Evolutionary conservation across 768 basidiomycete species (phyloP), one percentile per base, ranked within the genome.

Genomic region (Collybiopsis confluens): DNA sequence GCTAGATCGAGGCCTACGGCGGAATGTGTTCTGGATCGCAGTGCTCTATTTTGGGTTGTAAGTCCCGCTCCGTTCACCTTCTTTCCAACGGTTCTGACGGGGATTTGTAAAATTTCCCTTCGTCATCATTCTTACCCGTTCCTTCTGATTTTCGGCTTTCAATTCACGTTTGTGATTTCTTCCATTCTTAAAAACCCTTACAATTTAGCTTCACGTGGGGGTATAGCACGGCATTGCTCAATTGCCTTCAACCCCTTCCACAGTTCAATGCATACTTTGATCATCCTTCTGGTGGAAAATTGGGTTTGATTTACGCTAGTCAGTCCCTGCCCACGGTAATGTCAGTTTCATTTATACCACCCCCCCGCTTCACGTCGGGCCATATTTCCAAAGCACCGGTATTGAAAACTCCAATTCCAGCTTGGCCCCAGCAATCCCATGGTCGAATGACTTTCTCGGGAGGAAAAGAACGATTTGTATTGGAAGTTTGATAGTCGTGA

Each of bases 191-290:
- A n/a, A 4, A 4, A n/a, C n/a, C n/a, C n/a, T n/a, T n/a, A n/a
- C n/a, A 13, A 3, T 36, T 6, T 20, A 48, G 47, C 35, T 48
- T 48, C 24, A 48, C 47, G 21, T 48, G 47, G 47, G 47, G 47
- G n/a, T 48, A 48, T 48, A 48, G 47, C 16, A 48, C 47, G 30
- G 30, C 47, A 8, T 37, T 48, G 33, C 33, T 48, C n/a, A 48
- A 48, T 36, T 48, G 47, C 23, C 47, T 48, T 6, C 47, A 48
- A 26, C 47, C 47, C 20, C 33, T 48, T 33, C 47, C 47, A 4
- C 47, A 48, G 36, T 48, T 48, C 47, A 48, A 48, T 48, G 47
- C 30, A 48, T 48, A 48, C 20, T 48, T 48, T n/a, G 21, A 48
- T 23, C 35, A 48, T 48, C 47, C 47, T 21, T 48, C 47, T 10